Conservation (phyloP, 2,329 filamentous ascomycete genomes). For the Aspergillus thermomutatus region DNA sequence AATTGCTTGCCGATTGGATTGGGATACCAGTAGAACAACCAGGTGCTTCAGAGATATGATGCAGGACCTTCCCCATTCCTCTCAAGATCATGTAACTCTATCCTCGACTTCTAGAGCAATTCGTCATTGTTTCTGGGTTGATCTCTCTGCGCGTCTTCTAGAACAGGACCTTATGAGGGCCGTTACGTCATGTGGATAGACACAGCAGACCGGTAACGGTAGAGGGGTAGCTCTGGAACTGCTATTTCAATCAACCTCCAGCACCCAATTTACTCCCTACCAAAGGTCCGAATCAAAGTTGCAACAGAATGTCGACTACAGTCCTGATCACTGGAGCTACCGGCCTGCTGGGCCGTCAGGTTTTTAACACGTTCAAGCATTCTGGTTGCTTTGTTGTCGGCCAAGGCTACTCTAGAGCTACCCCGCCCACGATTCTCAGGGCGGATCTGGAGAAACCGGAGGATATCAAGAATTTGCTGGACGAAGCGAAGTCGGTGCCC, state of each 20-base stretch:
- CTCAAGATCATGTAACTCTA: too few species aligned
- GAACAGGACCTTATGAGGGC: neutral
- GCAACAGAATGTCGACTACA: slow-evolving; percentile 42
- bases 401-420: slow-evolving; percentile 70
- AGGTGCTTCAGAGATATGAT: too few species aligned
- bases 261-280: too few species aligned
- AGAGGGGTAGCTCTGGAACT: neutral
- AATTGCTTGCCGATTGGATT: too few species aligned
- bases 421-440: slow-evolving; percentile 64
- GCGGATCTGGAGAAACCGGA: slow-evolving; percentile 48
- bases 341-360: slow-evolving; percentile 76
- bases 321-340: slow-evolving; percentile 81
- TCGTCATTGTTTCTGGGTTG: neutral
- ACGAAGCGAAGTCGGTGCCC: slow-evolving; percentile 50
- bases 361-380: slow-evolving; percentile 66
- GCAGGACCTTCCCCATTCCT: too few species aligned
- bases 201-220: neutral
- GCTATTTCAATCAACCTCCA: neutral
- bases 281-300: too few species aligned
- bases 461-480: slow-evolving; percentile 47
- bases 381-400: slow-evolving; percentile 68
- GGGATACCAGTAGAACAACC: too few species aligned
- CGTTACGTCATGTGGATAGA: neutral
- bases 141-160: neutral
- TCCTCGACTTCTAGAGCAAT: too few species aligned